A percentile compares a stretch with the other conserved stretches of the same genome.
Evolutionary conservation across 176 grass and related monocot species (phyloP).

Genomic region (Bothriochloa decipiens): DNA sequence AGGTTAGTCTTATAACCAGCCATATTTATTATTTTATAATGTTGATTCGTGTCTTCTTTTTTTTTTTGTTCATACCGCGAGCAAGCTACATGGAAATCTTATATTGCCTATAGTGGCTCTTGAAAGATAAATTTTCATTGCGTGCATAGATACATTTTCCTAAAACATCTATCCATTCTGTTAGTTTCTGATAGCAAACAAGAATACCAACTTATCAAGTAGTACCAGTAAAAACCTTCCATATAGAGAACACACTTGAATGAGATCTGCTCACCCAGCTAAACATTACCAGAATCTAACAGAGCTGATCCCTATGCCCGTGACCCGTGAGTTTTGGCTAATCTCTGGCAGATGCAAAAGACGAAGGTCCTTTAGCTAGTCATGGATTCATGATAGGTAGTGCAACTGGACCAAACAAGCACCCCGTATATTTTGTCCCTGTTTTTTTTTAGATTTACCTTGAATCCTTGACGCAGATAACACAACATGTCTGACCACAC

Average conservation of each 20-base stretch:
- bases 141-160: background rate
- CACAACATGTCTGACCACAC: background rate
- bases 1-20: slow-evolving; percentile 55
- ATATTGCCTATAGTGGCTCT: background rate
- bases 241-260: background rate
- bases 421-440: background rate
- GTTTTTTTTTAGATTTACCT: slow-evolving; percentile 30
- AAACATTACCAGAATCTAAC: background rate
- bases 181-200: slow-evolving; percentile 18
- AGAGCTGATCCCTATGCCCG: background rate
- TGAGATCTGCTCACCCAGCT: background rate
- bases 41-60: background rate
- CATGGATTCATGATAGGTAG: background rate
- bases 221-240: background rate
- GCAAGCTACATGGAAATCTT: background rate
- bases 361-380: background rate
- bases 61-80: background rate
- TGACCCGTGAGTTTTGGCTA: background rate
- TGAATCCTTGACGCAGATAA: background rate
- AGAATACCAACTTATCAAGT: background rate
- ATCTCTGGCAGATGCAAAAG: slow-evolving; percentile 27
- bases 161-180: background rate
- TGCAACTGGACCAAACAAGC: slow-evolving; percentile 9
- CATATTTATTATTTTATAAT: slow-evolving; percentile 4
- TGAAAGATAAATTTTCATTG: background rate